phyloP scores from a whole-genome alignment of 2,329 filamentous ascomycete genomes.

The Clonostachys sp. region DNA sequence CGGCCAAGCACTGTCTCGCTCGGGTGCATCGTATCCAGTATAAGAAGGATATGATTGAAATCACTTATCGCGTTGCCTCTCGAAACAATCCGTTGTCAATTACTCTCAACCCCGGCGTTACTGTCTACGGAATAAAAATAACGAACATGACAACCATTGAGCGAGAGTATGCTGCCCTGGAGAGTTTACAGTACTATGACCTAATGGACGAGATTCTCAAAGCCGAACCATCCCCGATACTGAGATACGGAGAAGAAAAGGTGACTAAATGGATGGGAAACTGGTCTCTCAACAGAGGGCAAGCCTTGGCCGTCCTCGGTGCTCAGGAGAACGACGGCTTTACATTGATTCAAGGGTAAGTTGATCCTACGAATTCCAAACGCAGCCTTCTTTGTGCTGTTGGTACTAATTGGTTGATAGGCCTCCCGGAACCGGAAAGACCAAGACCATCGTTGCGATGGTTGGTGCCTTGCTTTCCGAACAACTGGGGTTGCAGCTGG shows the following conservation, averaged over 20 bases:
- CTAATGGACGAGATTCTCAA: constrained; percentile 87
- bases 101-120: constrained; percentile 63
- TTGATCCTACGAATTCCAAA: constrained; percentile 30
- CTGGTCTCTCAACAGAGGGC: constrained; percentile 82
- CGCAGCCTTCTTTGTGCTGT: constrained; percentile 26
- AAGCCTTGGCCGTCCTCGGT: constrained; percentile 87
- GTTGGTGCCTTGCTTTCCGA: constrained; percentile 69
- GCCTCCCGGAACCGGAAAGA: constrained; percentile 95
- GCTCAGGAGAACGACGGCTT: constrained; percentile 96
- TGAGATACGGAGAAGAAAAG: constrained; percentile 73
- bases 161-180: constrained; percentile 88
- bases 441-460: constrained; percentile 96
- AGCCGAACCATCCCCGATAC: constrained; percentile 84
- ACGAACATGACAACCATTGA: constrained; percentile 93
- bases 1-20: constrained; percentile 77
- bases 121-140: constrained; percentile 74
- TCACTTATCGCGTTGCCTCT: constrained; percentile 79
- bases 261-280: constrained; percentile 65
- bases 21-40: constrained; percentile 75
- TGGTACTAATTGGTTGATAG: constrained; percentile 17
- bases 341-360: constrained; percentile 78
- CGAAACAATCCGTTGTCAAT: constrained; percentile 56
- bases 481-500: constrained; percentile 16
- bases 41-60: constrained; percentile 77
- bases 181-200: constrained; percentile 92